These are phyloP conservation scores for Tuber calosporum DNA, from an alignment of 495 filamentous ascomycete genomes.

Conservation along the genomic window DNA sequence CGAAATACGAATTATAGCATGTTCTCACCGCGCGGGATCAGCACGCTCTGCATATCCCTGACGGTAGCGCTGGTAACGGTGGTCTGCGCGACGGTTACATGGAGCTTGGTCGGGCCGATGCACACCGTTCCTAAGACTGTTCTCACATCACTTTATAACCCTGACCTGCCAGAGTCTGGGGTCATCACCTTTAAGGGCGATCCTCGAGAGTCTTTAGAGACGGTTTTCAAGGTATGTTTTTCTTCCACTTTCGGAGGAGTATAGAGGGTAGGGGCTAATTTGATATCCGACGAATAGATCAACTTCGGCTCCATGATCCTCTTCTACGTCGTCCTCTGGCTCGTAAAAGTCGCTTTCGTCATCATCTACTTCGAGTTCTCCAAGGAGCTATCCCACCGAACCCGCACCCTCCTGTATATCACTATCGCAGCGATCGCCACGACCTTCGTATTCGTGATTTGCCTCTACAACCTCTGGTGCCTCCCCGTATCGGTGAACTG, in stretches of 20 bases:
- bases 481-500: neutral
- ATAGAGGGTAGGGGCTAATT: neutral
- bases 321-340: constrained; percentile 1
- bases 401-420: neutral
- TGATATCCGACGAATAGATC: neutral
- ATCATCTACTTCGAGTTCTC: neutral
- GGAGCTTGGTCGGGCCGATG: neutral
- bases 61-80: neutral
- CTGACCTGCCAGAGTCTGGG: neutral
- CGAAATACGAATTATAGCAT: neutral
- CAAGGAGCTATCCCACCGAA: neutral
- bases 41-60: neutral
- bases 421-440: neutral
- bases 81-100: neutral
- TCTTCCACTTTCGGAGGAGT: neutral
- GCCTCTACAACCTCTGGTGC: neutral
- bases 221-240: constrained; percentile 1
- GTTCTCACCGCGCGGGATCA: neutral
- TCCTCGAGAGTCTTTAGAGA: neutral
- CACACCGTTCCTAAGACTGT: neutral
- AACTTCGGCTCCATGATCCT: neutral
- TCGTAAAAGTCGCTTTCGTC: neutral
- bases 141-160: neutral
- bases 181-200: neutral
- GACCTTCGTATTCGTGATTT: neutral